Evolutionary conservation across 2,329 filamentous ascomycete species (phyloP).

Genomic region (Triangularia verruculosa): DNA sequence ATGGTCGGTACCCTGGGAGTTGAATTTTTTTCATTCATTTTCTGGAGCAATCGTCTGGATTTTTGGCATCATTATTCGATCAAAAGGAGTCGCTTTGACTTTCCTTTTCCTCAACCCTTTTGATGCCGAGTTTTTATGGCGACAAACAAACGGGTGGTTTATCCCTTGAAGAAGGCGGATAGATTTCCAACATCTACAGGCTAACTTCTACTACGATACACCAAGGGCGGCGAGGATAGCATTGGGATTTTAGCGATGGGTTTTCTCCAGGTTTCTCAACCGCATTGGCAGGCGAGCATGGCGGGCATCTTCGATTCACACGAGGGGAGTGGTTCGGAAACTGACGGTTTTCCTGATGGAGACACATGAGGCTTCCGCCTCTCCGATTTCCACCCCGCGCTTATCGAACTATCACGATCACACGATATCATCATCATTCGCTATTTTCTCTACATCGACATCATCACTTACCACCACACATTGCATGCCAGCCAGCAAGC

Average conservation of each 20-base stretch:
- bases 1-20: neutral
- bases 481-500: neutral
- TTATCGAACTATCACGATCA: neutral
- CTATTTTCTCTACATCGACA: neutral
- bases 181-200: neutral
- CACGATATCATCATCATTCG: neutral
- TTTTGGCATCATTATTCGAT: neutral
- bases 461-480: neutral
- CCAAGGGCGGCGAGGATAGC: neutral
- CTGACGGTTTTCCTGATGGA: neutral
- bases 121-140: neutral
- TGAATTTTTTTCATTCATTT: neutral
- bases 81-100: neutral
- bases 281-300: neutral
- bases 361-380: neutral
- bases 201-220: neutral
- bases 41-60: neutral
- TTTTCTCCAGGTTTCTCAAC: neutral
- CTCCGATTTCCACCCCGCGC: neutral
- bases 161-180: neutral
- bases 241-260: neutral
- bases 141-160: neutral
- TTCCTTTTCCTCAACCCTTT: neutral
- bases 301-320: neutral
- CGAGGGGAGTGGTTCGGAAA: neutral